Percentiles rank a stretch among this genome's conserved stretches.
Conservation (phyloP, 345 rosid genomes). For the Populus pruinosa region DNA sequence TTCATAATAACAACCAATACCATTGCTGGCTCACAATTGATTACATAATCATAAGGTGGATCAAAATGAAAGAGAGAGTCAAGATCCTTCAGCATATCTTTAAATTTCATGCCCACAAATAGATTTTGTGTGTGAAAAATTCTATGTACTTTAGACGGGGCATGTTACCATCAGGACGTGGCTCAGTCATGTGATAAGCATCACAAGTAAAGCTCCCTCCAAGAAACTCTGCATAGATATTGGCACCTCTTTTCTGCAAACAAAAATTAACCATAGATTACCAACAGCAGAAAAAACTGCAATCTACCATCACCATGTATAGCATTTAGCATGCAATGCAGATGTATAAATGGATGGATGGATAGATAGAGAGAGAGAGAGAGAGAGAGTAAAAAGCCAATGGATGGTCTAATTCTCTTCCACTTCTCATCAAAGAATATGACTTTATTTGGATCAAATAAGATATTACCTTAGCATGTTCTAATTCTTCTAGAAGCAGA, state of each 20-base stretch:
- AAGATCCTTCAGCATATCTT: not conserved
- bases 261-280: not conserved
- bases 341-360: not conserved
- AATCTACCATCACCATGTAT: not conserved
- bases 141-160: not conserved
- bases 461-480: constrained; percentile 84
- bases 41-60: not conserved
- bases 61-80: not conserved
- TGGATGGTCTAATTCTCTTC: not conserved
- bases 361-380: not conserved
- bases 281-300: not conserved
- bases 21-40: not conserved
- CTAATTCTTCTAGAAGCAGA: constrained; percentile 87
- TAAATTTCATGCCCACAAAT: not conserved
- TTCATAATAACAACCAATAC: not conserved
- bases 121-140: not conserved
- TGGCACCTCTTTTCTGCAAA: constrained; percentile 78
- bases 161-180: constrained; percentile 77
- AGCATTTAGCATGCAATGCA: not conserved
- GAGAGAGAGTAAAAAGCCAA: not conserved
- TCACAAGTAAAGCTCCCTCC: constrained; percentile 96
- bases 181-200: constrained; percentile 98
- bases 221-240: constrained; percentile 84
- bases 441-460: not conserved
- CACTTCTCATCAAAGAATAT: not conserved